Base-by-base conservation (phyloP, 495 filamentous ascomycete species). In the Aspergillus bertholletiae region DNA sequence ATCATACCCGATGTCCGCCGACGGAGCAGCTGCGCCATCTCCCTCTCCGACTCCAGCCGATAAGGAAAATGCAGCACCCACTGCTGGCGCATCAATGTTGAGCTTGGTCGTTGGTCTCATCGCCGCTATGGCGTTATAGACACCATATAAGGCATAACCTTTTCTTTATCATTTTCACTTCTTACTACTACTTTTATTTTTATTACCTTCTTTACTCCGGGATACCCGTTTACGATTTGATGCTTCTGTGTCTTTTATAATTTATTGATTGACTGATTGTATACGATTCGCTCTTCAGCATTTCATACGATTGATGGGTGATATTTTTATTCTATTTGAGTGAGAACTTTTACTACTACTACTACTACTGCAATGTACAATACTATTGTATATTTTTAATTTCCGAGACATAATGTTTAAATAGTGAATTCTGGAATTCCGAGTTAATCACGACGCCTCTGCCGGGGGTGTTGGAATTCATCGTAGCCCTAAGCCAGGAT, bases 61-160 rank as follows among this genome's bases (percentile, higher is more conserved):
- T 27, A 53, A 57, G 23, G 57, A 55, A 39, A 60, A 53, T 55
- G 68, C 64, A 27, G 40, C 61, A 47, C 54, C 55, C 35, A 43
- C 62, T 24, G 54, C 7, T 37, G 34, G 63, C 13, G 53, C 58
- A 41, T 72, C 70, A 9, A 57, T 65, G 53, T 27, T 68, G 28
- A 64, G 62, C 22, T 43, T 72, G 35, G 50, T 56, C 23, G 50
- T 73, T 39, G 62, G 70, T 39, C 61, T 65, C n/a, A 24, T 70
- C n/a, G 59, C 62, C 11, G 68, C 59, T 45, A 41, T 71, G 55
- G 55, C 41, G 7, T 3, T 37, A 1, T 37, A 37, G 13, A n/a
- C 34, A 37, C 13, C 13, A 37, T 15, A n/a, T n/a, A 5, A 37
- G 13, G 13, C 26, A 37, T 5, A 15, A 5, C 11, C 3, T 3